Conservation (phyloP, 75 land plant species). For the Selaginella tamariscina region DNA sequence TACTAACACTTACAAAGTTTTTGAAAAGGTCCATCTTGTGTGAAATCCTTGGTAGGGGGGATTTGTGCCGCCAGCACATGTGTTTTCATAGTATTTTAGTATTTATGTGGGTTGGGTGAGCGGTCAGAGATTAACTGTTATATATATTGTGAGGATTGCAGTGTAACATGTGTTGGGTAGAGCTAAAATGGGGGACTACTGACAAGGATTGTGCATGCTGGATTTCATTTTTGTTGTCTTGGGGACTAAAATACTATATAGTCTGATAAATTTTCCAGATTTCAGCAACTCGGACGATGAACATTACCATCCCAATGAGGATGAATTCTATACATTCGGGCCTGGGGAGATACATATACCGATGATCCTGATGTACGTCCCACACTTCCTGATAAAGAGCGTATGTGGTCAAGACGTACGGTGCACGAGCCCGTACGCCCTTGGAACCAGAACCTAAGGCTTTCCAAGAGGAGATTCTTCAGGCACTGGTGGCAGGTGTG, state of each 20-base stretch:
- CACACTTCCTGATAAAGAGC: background rate
- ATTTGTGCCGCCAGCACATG: background rate
- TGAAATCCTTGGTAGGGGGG: background rate
- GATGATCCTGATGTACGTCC: no score
- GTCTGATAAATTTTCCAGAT: slow-evolving; percentile 2
- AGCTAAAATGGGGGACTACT: no score
- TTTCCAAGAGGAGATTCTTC: slow-evolving; percentile 3
- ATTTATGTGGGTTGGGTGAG: background rate
- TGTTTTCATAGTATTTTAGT: no score
- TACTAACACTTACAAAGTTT: background rate
- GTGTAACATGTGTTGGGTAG: no score
- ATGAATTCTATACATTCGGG: no score
- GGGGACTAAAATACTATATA: background rate
- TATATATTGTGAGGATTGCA: background rate
- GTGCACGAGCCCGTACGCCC: background rate
- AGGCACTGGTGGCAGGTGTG: background rate
- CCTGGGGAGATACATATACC: no score
- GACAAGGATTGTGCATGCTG: background rate
- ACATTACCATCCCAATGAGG: background rate
- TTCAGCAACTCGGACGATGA: background rate
- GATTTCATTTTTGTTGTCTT: background rate
- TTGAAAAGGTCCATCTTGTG: background rate
- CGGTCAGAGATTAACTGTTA: background rate
- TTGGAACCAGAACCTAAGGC: background rate
- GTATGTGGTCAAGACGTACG: background rate